These are phyloP conservation scores for Uromyces viciae-fabae DNA, from an alignment of 1,284 basidiomycete genomes.

Conservation along the genomic window DNA sequence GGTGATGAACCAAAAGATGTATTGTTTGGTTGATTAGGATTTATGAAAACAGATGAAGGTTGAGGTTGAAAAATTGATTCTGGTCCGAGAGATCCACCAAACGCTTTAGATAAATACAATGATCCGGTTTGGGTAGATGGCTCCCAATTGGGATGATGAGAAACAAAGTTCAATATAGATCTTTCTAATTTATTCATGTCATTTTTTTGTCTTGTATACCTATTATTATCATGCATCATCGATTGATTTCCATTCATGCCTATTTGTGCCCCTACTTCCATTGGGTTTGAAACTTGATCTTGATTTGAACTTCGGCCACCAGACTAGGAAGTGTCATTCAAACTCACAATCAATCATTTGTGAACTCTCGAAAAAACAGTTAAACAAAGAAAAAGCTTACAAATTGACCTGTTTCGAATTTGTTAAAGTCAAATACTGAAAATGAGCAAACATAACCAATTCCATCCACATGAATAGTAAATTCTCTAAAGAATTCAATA, in stretches of 20 bases:
- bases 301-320: no score
- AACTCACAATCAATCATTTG: no score
- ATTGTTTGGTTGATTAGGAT: not conserved
- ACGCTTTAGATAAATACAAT: constrained; percentile 42
- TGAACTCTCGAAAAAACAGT: not conserved
- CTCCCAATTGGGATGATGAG: constrained; percentile 46
- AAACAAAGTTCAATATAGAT: constrained; percentile 38
- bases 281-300: no score
- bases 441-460: constrained; percentile 96
- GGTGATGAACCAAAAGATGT: not conserved
- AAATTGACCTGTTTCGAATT: constrained; percentile 17
- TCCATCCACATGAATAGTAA: constrained; percentile 91
- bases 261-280: no score
- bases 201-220: constrained; percentile 11
- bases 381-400: constrained; percentile 3
- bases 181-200: constrained; percentile 42
- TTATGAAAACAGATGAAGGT: not conserved
- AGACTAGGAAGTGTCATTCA: no score
- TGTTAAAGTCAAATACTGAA: constrained; percentile 85
- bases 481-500: constrained; percentile 93
- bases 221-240: no score
- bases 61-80: not conserved
- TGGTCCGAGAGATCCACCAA: constrained; percentile 6
- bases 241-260: no score
- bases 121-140: constrained; percentile 44